Evolutionary conservation across 164 flowering plant species (phyloP), one percentile per base, ranked within the genome.

Genomic region (Paratinospora sagittata): DNA sequence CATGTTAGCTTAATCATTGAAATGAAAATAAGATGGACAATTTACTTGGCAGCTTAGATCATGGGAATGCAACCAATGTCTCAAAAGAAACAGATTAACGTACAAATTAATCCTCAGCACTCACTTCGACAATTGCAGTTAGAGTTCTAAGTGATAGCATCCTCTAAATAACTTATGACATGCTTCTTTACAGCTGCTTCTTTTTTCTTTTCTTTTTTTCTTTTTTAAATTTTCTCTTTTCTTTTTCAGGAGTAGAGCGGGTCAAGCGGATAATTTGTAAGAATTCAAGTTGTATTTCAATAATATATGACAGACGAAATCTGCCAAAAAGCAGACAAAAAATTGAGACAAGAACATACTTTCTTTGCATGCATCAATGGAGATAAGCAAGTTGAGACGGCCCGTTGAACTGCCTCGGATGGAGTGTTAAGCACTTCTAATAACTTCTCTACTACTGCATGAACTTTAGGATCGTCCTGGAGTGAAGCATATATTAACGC

Each of bases 351-450:
- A 34, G 23, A 24, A 78, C 88, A 72, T 84, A 93, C 99, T 76
- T 87, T 84, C 70, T 91, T 91, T 67, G 99, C 86, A 74, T 74
- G 88, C 97, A 93, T 88, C 47, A 96, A 73, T 49, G 99, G 99
- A 77, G 98, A 88, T 60, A 96, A 82, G 81, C 99, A 96, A 47
- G 81, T 68, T 16, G 99, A 88, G 24, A 96, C 99, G 19, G 99
- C 99, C 61, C 97, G 86, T 67, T 96, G 99, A 72, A 96, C 99
- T 68, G 99, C 91, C 85, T 96, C 99, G 41, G 99, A 96, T 36
- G 99, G 99, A 70, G 99, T 96, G 76, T 91, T 93, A 70, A 96
- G 70, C 66, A 96, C 99, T 74, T 93, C 98, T 83, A 96, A 80
- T 80, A 96, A 80, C 83, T 91, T 96, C 80, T 93, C 99, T 9